Base-by-base conservation (phyloP, 1,284 basidiomycete genomes). In the Melampsora larici-populina region DNA sequence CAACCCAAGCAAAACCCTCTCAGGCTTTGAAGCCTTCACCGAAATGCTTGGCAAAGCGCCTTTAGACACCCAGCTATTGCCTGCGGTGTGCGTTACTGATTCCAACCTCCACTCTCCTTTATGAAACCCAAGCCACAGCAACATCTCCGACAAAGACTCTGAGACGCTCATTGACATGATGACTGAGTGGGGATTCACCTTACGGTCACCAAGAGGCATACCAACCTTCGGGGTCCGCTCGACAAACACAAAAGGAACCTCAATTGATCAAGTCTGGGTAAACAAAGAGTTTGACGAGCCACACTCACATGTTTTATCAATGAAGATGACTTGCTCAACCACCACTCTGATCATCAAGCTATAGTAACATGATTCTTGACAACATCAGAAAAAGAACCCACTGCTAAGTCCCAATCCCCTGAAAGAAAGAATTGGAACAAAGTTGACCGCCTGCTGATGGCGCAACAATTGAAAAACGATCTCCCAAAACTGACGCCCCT, bases 331-430 rank as follows among this genome's bases (percentile, higher is more conserved):
- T 9, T 36, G 36, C 36, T 36, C 36, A 72, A 72, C 29, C 70
- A 72, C 43, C n/a, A 36, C 17, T 72, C 70, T 13, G 70, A 72
- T 26, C 70, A 72, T 24, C 70, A 72, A 49, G 58, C 70, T 26
- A 72, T 72, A 24, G 26, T 26, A 4, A 58, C 69, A 49, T 13
- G n/a, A 40, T 36, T 9, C 29, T 64, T 8, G 18, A 33, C 26
- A 5, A 21, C 36, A 60, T 17, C 24, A 48, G n/a, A 26, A 62
- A 21, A 58, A 8, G 9, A 31, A 7, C 13, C 60, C 33, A 48
- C 13, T 31, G 36, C 48, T 33, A 33, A 2, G 31, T 72, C 24
- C 3, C 40, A 8, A 17, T 72, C 2, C 26, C 36, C 4, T 43
- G 49, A n/a, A 8, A 63, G 18, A 31, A 72, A 15, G 4, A 31